Evolutionary conservation across 257 asterid genomes (phyloP).

Genomic region (Ligustrum vulgare): DNA sequence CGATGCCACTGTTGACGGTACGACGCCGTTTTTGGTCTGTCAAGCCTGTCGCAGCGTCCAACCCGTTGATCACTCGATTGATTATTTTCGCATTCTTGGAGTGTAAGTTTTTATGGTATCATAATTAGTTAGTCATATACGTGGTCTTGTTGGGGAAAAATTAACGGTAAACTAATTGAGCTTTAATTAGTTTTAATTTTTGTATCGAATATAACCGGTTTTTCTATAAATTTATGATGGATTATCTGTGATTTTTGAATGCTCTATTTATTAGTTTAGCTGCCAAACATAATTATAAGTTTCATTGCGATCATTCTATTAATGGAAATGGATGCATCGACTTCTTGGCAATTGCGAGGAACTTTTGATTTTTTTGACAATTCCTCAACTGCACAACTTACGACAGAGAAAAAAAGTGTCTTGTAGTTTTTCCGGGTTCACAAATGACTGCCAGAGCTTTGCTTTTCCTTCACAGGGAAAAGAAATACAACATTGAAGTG

Average conservation of each 20-base stretch:
- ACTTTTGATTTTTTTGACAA: background rate
- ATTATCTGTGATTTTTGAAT: background rate
- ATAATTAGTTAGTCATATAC: background rate
- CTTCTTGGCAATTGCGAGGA: slow-evolving; percentile 1
- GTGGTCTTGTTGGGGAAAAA: background rate
- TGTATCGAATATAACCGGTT: background rate
- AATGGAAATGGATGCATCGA: background rate
- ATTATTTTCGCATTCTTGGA: slow-evolving; percentile 82
- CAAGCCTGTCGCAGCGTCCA: slow-evolving; percentile 72
- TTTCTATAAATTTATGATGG: background rate
- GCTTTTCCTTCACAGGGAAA: slow-evolving; percentile 45
- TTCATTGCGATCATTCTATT: background rate
- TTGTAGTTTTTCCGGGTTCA: background rate
- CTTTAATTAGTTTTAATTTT: background rate
- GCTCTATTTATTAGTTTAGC: background rate
- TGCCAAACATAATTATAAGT: background rate
- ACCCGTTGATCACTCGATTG: slow-evolving; percentile 60
- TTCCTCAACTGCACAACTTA: background rate
- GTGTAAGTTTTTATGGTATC: slow-evolving; percentile 45
- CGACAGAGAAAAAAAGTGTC: background rate
- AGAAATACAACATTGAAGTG: slow-evolving; percentile 52
- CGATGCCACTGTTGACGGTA: slow-evolving; percentile 34
- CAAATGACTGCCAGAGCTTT: slow-evolving; percentile 14
- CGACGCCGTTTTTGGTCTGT: slow-evolving; percentile 73
- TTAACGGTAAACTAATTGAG: background rate